A percentile compares a stretch with the other conserved stretches of the same genome.
These are phyloP conservation scores for Trametes versicolor DNA, from an alignment of 1,284 basidiomycete species.

Conservation along the genomic window DNA sequence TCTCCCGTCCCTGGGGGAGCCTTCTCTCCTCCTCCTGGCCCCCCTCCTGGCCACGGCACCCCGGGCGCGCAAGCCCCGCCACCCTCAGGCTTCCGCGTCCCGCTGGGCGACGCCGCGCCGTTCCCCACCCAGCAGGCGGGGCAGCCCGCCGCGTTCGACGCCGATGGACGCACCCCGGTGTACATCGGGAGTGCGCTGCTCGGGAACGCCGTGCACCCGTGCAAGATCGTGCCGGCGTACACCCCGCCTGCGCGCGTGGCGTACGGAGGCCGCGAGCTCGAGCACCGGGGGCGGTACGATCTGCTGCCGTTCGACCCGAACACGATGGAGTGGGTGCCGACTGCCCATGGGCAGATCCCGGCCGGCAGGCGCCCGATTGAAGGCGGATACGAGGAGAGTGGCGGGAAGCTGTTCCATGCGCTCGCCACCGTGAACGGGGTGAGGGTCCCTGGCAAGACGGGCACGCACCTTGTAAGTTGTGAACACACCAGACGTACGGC, in stretches of 20 bases:
- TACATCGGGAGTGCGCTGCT: constrained; percentile 79
- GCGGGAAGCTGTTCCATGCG: constrained; percentile 50
- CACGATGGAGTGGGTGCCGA: constrained; percentile 76
- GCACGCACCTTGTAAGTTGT: constrained; percentile 66
- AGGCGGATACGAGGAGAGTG: constrained; percentile 54
- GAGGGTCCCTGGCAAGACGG: constrained; percentile 76
- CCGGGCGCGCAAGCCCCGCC: constrained; percentile 42
- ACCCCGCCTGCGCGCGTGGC: constrained; percentile 62
- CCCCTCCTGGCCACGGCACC: constrained; percentile 7
- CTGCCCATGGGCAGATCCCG: constrained; percentile 68
- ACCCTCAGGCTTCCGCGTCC: constrained; percentile 71
- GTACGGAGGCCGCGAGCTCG: constrained; percentile 68
- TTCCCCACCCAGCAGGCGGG: constrained; percentile 61
- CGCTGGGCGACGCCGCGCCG: constrained; percentile 54
- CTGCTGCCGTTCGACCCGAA: constrained; percentile 70
- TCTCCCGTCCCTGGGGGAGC: constrained; percentile 16
- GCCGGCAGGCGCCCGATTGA: constrained; percentile 51
- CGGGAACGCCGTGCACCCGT: constrained; percentile 75
- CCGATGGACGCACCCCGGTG: constrained; percentile 63
- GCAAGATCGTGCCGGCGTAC: constrained; percentile 76
- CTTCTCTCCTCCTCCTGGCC: background rate
- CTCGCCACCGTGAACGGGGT: constrained; percentile 55
- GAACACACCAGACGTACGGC: constrained; percentile 17
- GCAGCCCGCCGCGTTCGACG: constrained; percentile 60
- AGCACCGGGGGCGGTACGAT: constrained; percentile 73